Conservation (phyloP, 2,329 filamentous ascomycete species). For the Aspergillus awamori region DNA sequence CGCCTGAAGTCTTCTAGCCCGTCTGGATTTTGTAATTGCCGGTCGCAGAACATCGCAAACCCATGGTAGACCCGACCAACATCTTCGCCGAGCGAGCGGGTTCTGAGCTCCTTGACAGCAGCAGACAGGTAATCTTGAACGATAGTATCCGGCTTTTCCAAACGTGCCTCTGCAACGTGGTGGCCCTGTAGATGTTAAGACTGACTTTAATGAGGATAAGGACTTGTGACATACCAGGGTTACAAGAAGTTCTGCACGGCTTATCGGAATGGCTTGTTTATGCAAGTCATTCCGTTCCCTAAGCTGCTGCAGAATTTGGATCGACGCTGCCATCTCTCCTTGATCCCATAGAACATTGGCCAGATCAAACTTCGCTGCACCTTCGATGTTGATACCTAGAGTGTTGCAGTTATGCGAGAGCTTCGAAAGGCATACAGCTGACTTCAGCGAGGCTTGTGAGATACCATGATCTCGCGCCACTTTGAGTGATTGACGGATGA, state of each 20-base stretch:
- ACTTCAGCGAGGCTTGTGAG: conserved; percentile 82
- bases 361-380: conserved; percentile 75
- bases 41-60: conserved; percentile 93
- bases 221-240: conserved; percentile 62
- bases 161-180: conserved; percentile 82
- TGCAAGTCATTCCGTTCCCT: conserved; percentile 63
- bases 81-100: conserved; percentile 67
- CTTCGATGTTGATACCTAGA: conserved; percentile 75
- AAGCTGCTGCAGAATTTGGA: conserved; percentile 80
- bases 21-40: conserved; percentile 86
- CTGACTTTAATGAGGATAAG: neutral
- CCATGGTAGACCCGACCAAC: conserved; percentile 90
- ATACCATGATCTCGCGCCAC: conserved; percentile 79
- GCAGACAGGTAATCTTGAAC: conserved; percentile 83
- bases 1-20: conserved; percentile 81
- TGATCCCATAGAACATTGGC: conserved; percentile 94
- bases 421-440: conserved; percentile 79
- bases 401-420: conserved; percentile 70
- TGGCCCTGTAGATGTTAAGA: conserved; percentile 60
- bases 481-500: conserved; percentile 73
- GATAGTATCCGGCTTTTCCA: conserved; percentile 89
- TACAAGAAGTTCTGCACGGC: conserved; percentile 76
- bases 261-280: conserved; percentile 71
- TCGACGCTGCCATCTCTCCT: conserved; percentile 85
- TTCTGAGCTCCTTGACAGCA: conserved; percentile 78